Evolutionary conservation across 2,329 filamentous ascomycete genomes (phyloP).

Genomic region (Alternaria sp.): DNA sequence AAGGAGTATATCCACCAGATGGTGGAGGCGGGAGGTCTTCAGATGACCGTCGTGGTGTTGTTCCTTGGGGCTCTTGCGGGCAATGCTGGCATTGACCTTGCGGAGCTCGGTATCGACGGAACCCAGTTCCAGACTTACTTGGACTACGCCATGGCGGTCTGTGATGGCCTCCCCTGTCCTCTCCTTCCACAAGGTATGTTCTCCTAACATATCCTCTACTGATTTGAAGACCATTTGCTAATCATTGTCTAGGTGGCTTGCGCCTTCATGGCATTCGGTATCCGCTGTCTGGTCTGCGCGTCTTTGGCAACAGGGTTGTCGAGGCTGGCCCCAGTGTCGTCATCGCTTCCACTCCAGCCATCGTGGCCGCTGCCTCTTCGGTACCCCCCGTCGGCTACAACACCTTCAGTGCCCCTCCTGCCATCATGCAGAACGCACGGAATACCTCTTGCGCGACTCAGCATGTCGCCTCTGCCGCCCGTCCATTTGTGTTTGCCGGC

Average conservation of each 20-base stretch:
- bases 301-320: slow-evolving; percentile 1
- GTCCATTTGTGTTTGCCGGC: background rate
- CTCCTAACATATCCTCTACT: background rate
- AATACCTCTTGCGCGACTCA: background rate
- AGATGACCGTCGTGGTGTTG: background rate
- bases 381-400: background rate
- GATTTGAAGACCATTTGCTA: background rate
- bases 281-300: slow-evolving; percentile 1
- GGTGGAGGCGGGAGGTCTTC: background rate
- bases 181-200: slow-evolving; percentile 4
- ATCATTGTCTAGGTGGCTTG: background rate
- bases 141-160: background rate
- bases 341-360: background rate
- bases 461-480: background rate
- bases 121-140: slow-evolving; percentile 2
- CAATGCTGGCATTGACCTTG: background rate
- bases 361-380: background rate
- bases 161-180: background rate
- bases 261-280: slow-evolving; percentile 5
- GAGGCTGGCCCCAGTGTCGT: background rate
- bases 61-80: slow-evolving; percentile 1
- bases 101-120: slow-evolving; percentile 2
- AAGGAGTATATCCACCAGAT: background rate
- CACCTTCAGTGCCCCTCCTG: background rate
- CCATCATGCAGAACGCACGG: background rate